Base-by-base conservation (phyloP, 2,329 filamentous ascomycete genomes). In the Aspergillus ruber region DNA sequence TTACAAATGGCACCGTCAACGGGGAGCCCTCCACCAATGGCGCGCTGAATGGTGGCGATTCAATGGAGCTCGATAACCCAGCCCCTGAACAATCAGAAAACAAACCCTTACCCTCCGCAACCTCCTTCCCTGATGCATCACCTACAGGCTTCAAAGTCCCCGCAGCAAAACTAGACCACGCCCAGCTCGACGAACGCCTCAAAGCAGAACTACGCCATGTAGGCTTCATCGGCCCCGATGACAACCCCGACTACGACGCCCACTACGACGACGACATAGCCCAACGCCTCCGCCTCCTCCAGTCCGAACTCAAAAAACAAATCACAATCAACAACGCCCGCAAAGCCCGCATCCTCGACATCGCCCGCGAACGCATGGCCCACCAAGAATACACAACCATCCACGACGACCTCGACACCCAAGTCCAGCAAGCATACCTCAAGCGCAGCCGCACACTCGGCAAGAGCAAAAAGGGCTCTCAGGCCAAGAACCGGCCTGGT, bases 301-400 rank as follows among this genome's bases (percentile, higher is more conserved):
- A 98, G 63, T 77, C 80, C 45, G 84, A 88, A 44, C 79, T 98
- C 2, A 86, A 88, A 56, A 83, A 90, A 50, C 85, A 93, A 64
- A 86, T 87, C 66, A 82, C 95, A 47, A 75, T 87, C 67, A 98
- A 98, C 66, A 91, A 90, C 35, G 89, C 91, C 4, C 86, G 90
- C 53, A 97, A 97, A 70, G 79, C 88, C 6, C 82, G 90, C 2
- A 76, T 98, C 9, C 83, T 88, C 1, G 90, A 96, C 33, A 78
- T 96, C 23, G 88, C 93, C 6, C 86, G 90, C 58, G 90, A 95
- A 65, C 84, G 89, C 55, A 91, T 98, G 82, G 93, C 93, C 0
- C 85, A 93, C 71, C 93, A 98, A 64, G 93, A 98, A 66, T 98
- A 95, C 74, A 86, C 85, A 66, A 96, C 90, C 47, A 98, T 98